These are phyloP conservation scores for Rubia balearica DNA, from an alignment of 305 asterid species.

Conservation along the genomic window DNA sequence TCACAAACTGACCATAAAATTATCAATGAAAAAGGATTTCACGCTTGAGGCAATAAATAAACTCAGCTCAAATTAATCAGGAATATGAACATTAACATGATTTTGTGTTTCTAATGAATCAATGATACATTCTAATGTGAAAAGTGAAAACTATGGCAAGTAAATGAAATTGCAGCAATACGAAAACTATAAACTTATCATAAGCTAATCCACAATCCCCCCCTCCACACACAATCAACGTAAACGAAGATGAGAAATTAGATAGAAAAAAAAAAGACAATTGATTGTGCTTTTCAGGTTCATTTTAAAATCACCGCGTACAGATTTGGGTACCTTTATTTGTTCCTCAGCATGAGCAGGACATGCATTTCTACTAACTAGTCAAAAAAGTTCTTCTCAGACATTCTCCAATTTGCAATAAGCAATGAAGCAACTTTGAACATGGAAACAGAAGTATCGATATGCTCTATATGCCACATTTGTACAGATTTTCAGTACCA, in stretches of 20 bases:
- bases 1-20: neutral
- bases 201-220: too few species aligned
- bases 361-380: neutral
- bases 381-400: neutral
- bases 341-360: neutral
- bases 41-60: neutral
- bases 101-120: neutral
- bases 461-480: neutral
- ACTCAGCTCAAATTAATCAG: neutral
- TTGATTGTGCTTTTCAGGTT: neutral
- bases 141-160: neutral
- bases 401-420: neutral
- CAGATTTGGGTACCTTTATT: neutral
- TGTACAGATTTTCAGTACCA: conserved; percentile 1
- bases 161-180: neutral
- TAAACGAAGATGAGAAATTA: neutral
- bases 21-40: too few species aligned
- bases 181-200: neutral
- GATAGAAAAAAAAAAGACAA: neutral
- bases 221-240: neutral
- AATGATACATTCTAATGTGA: neutral
- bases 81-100: neutral
- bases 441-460: neutral
- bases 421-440: neutral
- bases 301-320: neutral